Conservation (phyloP, 441 rosid genomes). For the Manihot esculenta region DNA sequence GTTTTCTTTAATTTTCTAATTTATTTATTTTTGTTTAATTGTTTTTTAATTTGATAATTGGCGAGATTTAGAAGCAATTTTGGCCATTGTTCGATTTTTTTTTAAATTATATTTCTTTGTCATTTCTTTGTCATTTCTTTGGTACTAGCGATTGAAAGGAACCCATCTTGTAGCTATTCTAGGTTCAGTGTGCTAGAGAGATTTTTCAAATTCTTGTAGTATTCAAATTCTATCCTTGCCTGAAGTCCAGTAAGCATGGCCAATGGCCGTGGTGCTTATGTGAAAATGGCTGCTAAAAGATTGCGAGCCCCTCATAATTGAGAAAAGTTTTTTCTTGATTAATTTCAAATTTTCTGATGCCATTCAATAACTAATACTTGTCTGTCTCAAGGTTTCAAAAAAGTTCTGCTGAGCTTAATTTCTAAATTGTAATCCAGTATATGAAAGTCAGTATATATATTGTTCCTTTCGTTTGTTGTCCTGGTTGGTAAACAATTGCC, state of each 20-base stretch:
- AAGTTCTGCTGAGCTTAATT: background rate
- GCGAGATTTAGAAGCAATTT: background rate
- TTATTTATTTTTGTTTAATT: background rate
- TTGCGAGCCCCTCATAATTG: background rate
- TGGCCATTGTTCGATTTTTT: background rate
- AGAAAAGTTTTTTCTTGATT: background rate
- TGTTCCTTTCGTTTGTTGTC: background rate
- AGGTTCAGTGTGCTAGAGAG: background rate
- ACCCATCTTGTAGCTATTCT: background rate
- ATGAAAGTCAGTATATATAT: background rate
- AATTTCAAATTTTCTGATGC: background rate
- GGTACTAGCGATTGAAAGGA: background rate
- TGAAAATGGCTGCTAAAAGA: background rate
- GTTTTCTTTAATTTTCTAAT: background rate
- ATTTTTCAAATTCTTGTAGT: no score
- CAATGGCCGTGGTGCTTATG: background rate
- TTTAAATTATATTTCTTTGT: background rate
- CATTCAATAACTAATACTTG: background rate
- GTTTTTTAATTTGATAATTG: background rate
- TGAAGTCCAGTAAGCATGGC: background rate
- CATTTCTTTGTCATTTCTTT: no score
- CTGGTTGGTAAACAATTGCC: background rate
- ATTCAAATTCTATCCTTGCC: no score
- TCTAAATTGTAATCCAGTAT: background rate
- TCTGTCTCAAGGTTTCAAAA: background rate